Evolutionary conservation across 2,329 filamentous ascomycete species (phyloP), one percentile per base, ranked within the genome.

Genomic region (Emmonsiellopsis sp.): DNA sequence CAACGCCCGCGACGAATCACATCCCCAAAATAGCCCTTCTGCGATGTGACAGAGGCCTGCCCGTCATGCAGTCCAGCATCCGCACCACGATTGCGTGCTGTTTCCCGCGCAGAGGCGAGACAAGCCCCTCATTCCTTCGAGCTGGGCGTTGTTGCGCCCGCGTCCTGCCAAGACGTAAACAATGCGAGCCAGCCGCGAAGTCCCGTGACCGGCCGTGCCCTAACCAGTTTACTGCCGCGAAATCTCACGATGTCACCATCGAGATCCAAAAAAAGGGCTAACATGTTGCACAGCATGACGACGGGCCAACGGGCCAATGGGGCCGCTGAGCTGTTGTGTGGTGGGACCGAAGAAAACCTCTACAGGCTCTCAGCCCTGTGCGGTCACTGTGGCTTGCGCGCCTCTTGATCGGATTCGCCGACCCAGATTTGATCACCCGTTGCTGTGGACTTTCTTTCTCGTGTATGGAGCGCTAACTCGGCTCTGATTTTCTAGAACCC

Each of bases 101-200:
- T 44, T 17, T 17, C 8, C 10, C 33, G 39, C 27, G 33, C 14
- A 39, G 3, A 5, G 14, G 32, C 31, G 21, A 43, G n/a, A 6
- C 2, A 7, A 48, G 34, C 33, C 32, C 33, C 31, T 32, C 45
- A 36, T 17, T 6, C 31, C 27, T 37, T 8, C 14, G 14, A 17
- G 11, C 33, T 27, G n/a, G 32, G 45, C 31, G 14, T 17, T 34
- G 44, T 48, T 27, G 36, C 17, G n/a, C 11, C 52, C 53, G 55
- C 42, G 55, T 55, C 17, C 7, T 51, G 53, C 55, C 55, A 55
- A 56, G 55, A 54, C 11, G 33, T 54, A 56, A 58, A 56, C 52
- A 58, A 56, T 53, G 31, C 53, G 55, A 53, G 44, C 45, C 21
- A 42, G 34, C 46, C 56, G 43, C 55, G 55, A 27, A 45, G 33